Percentiles rank a stretch among this genome's conserved stretches.
phyloP scores from a whole-genome alignment of 768 basidiomycete genomes.

The Suillus discolor region DNA sequence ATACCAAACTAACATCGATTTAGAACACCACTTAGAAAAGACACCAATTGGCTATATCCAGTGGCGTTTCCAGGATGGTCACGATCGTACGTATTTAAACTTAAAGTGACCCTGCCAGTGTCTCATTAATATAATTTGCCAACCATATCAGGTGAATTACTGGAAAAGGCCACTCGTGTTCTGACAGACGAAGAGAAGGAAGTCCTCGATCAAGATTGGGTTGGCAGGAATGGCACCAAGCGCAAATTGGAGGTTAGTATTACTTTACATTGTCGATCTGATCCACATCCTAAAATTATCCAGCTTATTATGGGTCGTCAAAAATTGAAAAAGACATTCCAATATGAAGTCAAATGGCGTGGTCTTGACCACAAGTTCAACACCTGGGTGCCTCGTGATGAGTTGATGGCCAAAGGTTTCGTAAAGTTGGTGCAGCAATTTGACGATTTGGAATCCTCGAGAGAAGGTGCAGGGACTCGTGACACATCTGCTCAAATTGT shows the following conservation, averaged over 20 bases:
- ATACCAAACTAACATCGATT: conserved; percentile 18
- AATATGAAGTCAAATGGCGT: conserved; percentile 90
- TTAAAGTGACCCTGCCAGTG: conserved; percentile 13
- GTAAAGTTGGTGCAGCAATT: conserved; percentile 90
- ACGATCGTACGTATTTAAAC: conserved; percentile 71
- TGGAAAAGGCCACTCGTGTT: conserved; percentile 91
- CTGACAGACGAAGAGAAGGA: conserved; percentile 85
- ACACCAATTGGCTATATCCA: conserved; percentile 96
- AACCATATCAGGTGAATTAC: conserved; percentile 65
- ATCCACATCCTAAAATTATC: conserved; percentile 12
- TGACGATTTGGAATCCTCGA: conserved; percentile 93
- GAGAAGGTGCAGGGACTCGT: conserved; percentile 91
- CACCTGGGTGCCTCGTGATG: conserved; percentile 89
- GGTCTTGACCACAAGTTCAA: conserved; percentile 86
- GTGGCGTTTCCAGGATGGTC: conserved; percentile 99
- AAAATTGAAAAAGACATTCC: conserved; percentile 94
- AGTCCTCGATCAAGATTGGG: conserved; percentile 81
- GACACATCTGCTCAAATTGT: conserved; percentile 83
- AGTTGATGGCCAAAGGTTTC: conserved; percentile 84
- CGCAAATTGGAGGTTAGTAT: conserved; percentile 82
- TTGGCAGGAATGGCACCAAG: conserved; percentile 87
- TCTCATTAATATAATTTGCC: conserved; percentile 14
- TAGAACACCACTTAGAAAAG: conserved; percentile 93
- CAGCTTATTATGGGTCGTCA: conserved; percentile 91
- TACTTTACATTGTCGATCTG: conserved; percentile 11